phyloP scores from a whole-genome alignment of 805 yeast genomes.

The Saturnispora quitensis region DNA sequence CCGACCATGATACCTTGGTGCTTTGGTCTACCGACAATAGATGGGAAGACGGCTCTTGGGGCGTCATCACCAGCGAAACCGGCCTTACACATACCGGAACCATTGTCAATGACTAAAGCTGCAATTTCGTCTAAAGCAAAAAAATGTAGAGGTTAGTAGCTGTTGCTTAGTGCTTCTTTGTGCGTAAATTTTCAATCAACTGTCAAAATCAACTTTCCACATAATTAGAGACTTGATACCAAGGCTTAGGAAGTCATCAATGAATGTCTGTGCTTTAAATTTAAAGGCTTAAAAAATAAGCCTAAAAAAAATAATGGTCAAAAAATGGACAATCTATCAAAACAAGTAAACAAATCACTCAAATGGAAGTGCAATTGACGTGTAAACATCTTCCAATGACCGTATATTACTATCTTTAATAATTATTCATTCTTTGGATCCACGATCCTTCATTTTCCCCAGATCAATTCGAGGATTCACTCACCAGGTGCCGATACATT shows the following conservation, averaged over 20 bases:
- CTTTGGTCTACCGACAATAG: conserved; percentile 99
- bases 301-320: not conserved
- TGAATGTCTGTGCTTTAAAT: not conserved
- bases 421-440: too few relatives aligned
- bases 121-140: conserved; percentile 35
- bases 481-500: not conserved
- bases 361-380: not conserved
- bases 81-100: conserved; percentile 99
- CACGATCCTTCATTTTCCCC: not conserved
- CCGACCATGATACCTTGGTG: conserved; percentile 99
- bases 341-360: not conserved
- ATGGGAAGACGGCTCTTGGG: conserved; percentile 99
- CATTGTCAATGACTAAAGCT: conserved; percentile 90
- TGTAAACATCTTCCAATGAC: not conserved
- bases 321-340: not conserved
- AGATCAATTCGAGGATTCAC: not conserved
- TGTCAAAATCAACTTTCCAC: too few relatives aligned
- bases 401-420: not conserved
- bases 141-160: conserved; percentile 1
- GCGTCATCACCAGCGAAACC: conserved; percentile 99
- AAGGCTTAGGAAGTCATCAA: not conserved
- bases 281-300: not conserved
- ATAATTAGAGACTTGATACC: not conserved
- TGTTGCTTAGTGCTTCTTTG: conserved; percentile 14
- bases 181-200: too few relatives aligned